These are phyloP conservation scores for Alliaria petiolata DNA, from an alignment of 345 rosid genomes.

Conservation along the genomic window DNA sequence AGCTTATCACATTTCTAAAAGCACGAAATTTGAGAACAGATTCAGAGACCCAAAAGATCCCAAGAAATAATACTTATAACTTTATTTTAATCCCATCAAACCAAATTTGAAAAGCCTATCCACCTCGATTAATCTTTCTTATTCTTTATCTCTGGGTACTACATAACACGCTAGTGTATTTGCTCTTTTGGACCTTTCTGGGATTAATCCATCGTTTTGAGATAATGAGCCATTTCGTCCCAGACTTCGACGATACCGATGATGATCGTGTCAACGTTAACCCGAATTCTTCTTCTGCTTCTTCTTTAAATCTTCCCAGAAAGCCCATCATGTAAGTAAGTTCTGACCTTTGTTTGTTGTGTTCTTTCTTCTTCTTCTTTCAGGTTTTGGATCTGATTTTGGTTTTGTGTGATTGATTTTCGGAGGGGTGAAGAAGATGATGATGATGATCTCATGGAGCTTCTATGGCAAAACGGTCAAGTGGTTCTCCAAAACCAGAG, in stretches of 20 bases:
- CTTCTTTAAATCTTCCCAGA: constrained; percentile 36
- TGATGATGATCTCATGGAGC: constrained; percentile 88
- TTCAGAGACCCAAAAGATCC: constrained; percentile 1
- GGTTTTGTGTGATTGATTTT: not conserved
- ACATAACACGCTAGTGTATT: too few relatives aligned
- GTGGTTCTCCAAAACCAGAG: constrained; percentile 68
- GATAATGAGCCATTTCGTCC: constrained; percentile 66
- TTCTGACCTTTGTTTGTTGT: not conserved
- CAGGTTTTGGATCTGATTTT: not conserved
- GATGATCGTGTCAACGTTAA: constrained; percentile 42
- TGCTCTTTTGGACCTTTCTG: constrained; percentile 4
- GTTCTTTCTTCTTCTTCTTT: not conserved
- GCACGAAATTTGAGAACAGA: constrained; percentile 4
- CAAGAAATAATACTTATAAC: not conserved
- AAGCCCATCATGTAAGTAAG: constrained; percentile 49
- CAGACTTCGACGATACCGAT: constrained; percentile 62
- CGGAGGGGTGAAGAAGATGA: constrained; percentile 56
- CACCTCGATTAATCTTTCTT: too few relatives aligned
- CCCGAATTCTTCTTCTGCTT: constrained; percentile 35
- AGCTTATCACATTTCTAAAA: constrained; percentile 9
- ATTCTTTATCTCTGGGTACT: too few relatives aligned
- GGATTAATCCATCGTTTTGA: not conserved
- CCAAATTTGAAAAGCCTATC: constrained; percentile 2
- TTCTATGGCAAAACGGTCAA: constrained; percentile 90
- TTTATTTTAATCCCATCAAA: not conserved